Evolutionary conservation across 2,329 filamentous ascomycete species (phyloP), one percentile per base, ranked within the genome.

Genomic region (Colletotrichum falcatum): DNA sequence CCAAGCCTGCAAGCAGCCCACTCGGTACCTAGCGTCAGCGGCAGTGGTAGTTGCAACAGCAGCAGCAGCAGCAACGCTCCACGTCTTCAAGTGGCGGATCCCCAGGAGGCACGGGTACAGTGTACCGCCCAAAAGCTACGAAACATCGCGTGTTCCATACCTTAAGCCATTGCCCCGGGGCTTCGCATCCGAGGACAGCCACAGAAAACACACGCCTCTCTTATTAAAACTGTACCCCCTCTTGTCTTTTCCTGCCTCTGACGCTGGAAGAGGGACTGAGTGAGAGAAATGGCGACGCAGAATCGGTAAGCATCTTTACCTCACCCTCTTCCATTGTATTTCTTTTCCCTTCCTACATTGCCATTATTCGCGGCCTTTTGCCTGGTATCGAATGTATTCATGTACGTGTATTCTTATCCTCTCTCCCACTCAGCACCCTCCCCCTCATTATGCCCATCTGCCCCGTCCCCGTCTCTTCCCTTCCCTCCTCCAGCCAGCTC

Each of bases 241-340:
- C 65, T 37, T 14, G 51, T 44, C 67, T 62, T 53, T 49, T 46
- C 51, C 60, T 23, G 30, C 39, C 12, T 30, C 39, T 23, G 16
- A 28, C 26, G 23, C 51, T 35, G 64, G 44, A 55, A 48, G 58
- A 62, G 48, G 55, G 65, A 49, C 74, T 11, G 59, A 26, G 44
- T 12, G 58, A 51, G 55, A 75, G 78, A 74, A 35, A 80, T 80
- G 79, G 78, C 79, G 70, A 76, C 77, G 51, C 76, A 79, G 65
- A 80, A 80, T 66, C 77, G 74, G 79, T 80, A 77, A 72, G 79
- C 67, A 61, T 62, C 62, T 60, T 62, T 48, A 62, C 55, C 64
- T 61, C 56, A 54, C 64, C 59, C 56, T 35, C 48, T 51, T 20
- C n/a, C n/a, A 48, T 49, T 20, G 28, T 26, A 18, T 35, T 18